These are phyloP conservation scores for Atkinsonella hypoxylon DNA, from an alignment of 2,329 filamentous ascomycete genomes.

Conservation along the genomic window DNA sequence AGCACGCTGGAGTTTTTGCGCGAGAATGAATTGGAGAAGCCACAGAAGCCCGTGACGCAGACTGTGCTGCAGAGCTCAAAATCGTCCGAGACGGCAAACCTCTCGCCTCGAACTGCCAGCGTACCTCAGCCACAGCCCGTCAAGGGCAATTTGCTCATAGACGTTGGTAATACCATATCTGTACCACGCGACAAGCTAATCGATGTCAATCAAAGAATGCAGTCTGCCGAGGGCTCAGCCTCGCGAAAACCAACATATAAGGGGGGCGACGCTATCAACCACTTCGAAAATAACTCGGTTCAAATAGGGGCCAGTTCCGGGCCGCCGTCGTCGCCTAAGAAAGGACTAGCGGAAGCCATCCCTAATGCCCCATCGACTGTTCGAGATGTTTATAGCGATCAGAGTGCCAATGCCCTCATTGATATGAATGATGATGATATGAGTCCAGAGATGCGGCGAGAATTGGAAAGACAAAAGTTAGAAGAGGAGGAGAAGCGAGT, in stretches of 20 bases:
- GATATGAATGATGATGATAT: constrained; percentile 57
- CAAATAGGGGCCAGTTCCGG: constrained; percentile 16
- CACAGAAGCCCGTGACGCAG: constrained; percentile 17
- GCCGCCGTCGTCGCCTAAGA: constrained; percentile 18
- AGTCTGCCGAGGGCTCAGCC: constrained; percentile 57
- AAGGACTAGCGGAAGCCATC: neutral
- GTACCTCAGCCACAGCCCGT: neutral
- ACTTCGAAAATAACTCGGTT: constrained; percentile 56
- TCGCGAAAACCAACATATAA: constrained; percentile 80
- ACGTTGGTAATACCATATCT: constrained; percentile 54
- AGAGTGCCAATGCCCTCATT: constrained; percentile 49
- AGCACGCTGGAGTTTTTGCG: constrained; percentile 67
- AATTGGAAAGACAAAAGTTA: constrained; percentile 71
- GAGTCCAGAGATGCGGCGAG: constrained; percentile 78
- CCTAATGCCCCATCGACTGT: neutral
- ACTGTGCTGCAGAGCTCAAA: neutral
- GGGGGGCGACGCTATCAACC: constrained; percentile 88
- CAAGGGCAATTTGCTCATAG: constrained; percentile 56
- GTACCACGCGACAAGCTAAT: constrained; percentile 36
- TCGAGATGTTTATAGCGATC: constrained; percentile 13
- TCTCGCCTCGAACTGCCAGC: neutral
- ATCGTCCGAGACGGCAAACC: neutral
- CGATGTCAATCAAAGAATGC: constrained; percentile 53
- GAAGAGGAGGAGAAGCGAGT: constrained; percentile 85
- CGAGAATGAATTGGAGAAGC: constrained; percentile 51